phyloP scores from a whole-genome alignment of 2,329 filamentous ascomycete genomes.

The Elsinoe ampelina region DNA sequence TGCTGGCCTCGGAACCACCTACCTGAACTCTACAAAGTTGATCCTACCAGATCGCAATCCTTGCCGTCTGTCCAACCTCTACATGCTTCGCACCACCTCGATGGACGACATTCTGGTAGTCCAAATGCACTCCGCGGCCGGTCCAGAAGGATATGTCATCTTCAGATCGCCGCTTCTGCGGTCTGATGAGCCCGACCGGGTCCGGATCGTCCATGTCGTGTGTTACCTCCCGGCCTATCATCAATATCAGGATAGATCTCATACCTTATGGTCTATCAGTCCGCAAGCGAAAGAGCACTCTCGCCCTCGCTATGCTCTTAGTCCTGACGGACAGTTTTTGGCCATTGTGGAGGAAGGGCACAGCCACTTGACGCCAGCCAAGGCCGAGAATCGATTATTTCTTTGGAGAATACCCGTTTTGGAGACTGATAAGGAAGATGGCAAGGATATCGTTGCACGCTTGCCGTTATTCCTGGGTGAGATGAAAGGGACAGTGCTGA shows the following conservation, averaged over 20 bases:
- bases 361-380: not conserved
- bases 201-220: not conserved
- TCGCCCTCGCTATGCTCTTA: not conserved
- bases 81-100: not conserved
- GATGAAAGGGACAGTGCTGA: not conserved
- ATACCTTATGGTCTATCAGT: not conserved
- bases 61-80: not conserved
- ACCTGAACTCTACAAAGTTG: slow-evolving; percentile 22
- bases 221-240: not conserved
- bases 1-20: slow-evolving; percentile 23
- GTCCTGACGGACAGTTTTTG: not conserved
- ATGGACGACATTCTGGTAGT: not conserved
- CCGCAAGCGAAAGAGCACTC: not conserved
- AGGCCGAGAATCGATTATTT: not conserved
- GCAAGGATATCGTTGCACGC: not conserved
- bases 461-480: slow-evolving; percentile 3
- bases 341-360: not conserved
- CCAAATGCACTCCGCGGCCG: not conserved
- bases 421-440: not conserved
- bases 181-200: not conserved
- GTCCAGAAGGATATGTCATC: not conserved
- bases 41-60: not conserved
- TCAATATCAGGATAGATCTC: not conserved
- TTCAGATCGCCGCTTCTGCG: not conserved
- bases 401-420: not conserved